Evolutionary conservation across 495 filamentous ascomycete species (phyloP).

Genomic region (Rostrohypoxylon terebratum): DNA sequence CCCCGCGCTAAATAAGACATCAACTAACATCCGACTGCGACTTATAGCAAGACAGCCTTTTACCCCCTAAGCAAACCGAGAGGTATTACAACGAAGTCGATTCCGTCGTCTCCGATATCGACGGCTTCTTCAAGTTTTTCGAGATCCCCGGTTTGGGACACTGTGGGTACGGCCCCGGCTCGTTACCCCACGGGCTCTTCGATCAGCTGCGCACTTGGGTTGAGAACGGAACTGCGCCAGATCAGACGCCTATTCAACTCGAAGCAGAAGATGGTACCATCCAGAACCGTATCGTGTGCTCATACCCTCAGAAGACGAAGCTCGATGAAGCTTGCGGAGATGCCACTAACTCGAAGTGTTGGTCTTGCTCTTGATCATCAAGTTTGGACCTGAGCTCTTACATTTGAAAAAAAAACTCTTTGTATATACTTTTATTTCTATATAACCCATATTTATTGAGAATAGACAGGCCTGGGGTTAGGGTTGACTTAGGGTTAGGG

Average conservation of each 20-base stretch:
- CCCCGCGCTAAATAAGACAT: neutral
- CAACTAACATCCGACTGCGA: neutral
- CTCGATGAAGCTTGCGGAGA: neutral
- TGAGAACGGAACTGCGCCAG: constrained; percentile 67
- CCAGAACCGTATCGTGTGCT: neutral
- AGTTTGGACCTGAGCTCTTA: neutral
- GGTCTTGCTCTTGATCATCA: neutral
- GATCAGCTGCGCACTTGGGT: constrained; percentile 71
- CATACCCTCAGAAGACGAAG: neutral
- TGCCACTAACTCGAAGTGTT: neutral
- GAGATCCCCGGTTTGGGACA: constrained; percentile 50
- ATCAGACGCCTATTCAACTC: constrained; percentile 28
- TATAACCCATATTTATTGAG: too few species aligned
- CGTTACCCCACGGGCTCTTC: constrained; percentile 65
- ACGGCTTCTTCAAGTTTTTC: constrained; percentile 48
- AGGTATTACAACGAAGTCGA: constrained; percentile 45
- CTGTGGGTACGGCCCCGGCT: constrained; percentile 62
- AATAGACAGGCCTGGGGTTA: neutral
- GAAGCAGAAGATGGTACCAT: neutral
- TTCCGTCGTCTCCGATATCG: neutral
- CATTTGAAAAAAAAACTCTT: neutral
- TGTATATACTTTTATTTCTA: neutral
- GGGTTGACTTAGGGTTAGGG: neutral
- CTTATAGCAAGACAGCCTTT: neutral
- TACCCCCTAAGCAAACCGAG: constrained; percentile 32